These are phyloP conservation scores for Mycena kentingensis DNA, from an alignment of 768 basidiomycete species.

Conservation along the genomic window DNA sequence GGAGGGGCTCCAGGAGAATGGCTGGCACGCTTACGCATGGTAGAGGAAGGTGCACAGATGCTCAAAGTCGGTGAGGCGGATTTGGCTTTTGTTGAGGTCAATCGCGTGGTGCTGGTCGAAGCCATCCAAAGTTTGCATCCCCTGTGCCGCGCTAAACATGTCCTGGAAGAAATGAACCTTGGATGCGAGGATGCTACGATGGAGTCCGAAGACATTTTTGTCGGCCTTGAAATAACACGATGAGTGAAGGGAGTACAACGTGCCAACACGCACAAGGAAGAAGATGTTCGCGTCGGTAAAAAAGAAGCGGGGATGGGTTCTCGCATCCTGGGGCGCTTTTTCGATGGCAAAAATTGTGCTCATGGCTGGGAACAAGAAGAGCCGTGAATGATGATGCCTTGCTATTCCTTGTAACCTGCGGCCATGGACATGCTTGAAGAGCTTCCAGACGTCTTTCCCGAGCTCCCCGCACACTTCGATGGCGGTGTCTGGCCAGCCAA, in stretches of 20 bases:
- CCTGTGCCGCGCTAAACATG: neutral
- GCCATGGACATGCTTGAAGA: neutral
- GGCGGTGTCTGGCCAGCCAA: neutral
- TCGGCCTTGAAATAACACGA: neutral
- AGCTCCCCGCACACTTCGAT: constrained; percentile 9
- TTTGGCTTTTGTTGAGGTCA: neutral
- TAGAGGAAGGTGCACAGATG: neutral
- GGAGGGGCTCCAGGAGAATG: neutral
- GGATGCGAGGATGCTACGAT: neutral
- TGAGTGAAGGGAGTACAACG: neutral
- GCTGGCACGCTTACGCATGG: neutral
- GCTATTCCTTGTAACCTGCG: neutral
- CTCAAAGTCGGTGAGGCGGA: neutral
- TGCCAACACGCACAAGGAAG: neutral
- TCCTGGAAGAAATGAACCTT: neutral
- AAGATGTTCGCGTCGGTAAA: neutral
- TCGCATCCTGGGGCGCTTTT: neutral
- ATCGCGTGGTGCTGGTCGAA: neutral
- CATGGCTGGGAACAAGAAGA: neutral
- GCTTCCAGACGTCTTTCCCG: neutral
- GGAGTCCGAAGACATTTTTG: neutral
- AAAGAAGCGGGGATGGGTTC: neutral
- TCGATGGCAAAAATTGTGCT: too few species aligned
- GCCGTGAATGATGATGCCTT: neutral
- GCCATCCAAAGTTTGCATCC: neutral